A percentile compares a stretch with the other conserved stretches of the same genome.
These are phyloP conservation scores for Aspergillus alliaceus DNA, from an alignment of 2,329 filamentous ascomycete genomes.

Conservation along the genomic window DNA sequence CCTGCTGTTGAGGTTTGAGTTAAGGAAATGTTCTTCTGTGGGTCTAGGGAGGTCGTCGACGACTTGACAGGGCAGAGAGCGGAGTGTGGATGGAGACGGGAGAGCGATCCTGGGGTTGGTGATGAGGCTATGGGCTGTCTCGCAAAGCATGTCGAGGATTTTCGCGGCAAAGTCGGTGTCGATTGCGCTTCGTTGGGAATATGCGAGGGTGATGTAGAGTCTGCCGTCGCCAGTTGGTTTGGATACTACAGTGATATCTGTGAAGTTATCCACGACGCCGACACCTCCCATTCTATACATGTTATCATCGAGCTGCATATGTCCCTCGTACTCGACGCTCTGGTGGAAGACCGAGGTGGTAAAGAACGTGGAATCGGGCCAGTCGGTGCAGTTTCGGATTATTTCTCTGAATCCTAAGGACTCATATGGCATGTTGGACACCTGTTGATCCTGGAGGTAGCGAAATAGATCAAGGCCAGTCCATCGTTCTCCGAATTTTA, in stretches of 20 bases:
- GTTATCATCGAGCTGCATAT: slow-evolving; percentile 39
- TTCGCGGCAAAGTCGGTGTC: slow-evolving; percentile 33
- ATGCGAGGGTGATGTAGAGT: slow-evolving; percentile 38
- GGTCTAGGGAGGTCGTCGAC: slow-evolving; percentile 27
- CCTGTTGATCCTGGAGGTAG: slow-evolving; percentile 58
- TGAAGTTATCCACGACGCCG: slow-evolving; percentile 41
- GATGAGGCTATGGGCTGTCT: slow-evolving; percentile 37
- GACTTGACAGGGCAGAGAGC: slow-evolving; percentile 32
- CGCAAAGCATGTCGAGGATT: slow-evolving; percentile 42
- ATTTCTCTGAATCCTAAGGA: slow-evolving; percentile 58
- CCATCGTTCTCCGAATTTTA: slow-evolving; percentile 55
- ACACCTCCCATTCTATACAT: slow-evolving; percentile 40
- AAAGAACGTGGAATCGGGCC: slow-evolving; percentile 43
- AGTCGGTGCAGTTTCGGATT: slow-evolving; percentile 43
- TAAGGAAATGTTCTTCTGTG: slow-evolving; percentile 34
- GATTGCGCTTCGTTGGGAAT: slow-evolving; percentile 38
- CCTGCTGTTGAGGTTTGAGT: slow-evolving; percentile 36
- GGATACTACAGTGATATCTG: slow-evolving; percentile 42
- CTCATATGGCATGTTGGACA: slow-evolving; percentile 57
- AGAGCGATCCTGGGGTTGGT: slow-evolving; percentile 35
- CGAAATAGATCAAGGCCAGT: slow-evolving; percentile 55
- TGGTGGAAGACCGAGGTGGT: slow-evolving; percentile 44
- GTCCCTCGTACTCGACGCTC: slow-evolving; percentile 35
- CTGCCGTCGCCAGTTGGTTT: slow-evolving; percentile 33
- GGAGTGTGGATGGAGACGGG: slow-evolving; percentile 33